Base-by-base conservation (phyloP, 352 stramenopile genomes). In the Pythium pectinolyticum region DNA sequence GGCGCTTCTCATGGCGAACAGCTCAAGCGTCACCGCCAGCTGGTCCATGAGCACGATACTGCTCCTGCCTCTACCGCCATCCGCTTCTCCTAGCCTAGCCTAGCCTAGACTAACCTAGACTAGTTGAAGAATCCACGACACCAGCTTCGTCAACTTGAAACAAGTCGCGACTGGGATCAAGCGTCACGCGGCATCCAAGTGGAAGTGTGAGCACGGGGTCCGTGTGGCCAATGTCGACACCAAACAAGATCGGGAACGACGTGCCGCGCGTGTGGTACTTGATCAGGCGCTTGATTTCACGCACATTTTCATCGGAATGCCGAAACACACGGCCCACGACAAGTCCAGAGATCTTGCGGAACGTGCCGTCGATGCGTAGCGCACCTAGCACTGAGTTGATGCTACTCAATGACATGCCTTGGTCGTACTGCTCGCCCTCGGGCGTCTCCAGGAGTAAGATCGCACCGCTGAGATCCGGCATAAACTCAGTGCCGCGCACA, bases 401-500 rank as follows among this genome's bases (percentile, higher is more conserved):
- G 2, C 76, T 57, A 24, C 50, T 32, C 10, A 90, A 67, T 9
- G 69, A 19, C 73, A 90, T 88, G 39, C 77, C 77, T 47, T 76
- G 31, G 68, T 87, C 72, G 51, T 84, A 88, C 11, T 72, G 49
- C 1, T 75, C 50, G 30, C 73, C 69, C 48, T 88, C 77, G 0
- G 77, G 75, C 0, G 75, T 85, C 61, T 90, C 77, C 4, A 88
- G 39, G 19, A 90, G 61, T 17, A 90, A 46, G 54, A 90, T 72
- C 20, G 67, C 61, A 27, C 53, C 75, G 0, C 55, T 54, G 15
- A 88, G 30, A 24, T 78, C 69, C 0, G 75, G 75, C 67, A 85
- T 77, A 57, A 73, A 88, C 53, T 63, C 27, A 2, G 77, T 81
- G 31, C 79, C 78, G 4, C 77, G 75, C 2, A 82, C 72, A 24